Evolutionary conservation across 257 asterid species (phyloP), one percentile per base, ranked within the genome.

Genomic region (Solanum lycopersicoides): DNA sequence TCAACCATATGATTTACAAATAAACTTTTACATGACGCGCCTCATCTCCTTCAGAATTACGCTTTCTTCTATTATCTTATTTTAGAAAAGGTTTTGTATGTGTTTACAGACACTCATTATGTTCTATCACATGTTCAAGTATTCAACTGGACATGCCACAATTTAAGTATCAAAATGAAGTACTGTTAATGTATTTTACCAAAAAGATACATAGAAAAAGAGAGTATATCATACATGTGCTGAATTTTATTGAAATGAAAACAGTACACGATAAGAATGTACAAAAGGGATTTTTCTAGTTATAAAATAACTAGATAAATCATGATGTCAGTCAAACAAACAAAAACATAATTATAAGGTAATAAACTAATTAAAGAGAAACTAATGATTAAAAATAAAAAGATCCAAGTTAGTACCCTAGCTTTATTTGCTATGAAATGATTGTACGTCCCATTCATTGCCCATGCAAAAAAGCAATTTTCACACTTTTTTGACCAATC

Each of bases 401-500:
- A 23, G 86, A 83, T 65, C 85, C 45, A 79, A 87, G 85, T 82
- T 71, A 71, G 87, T 82, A 79, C 79, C 63, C 72, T 39, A 16
- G 34, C 44, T 18, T 42, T 79, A 23, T 82, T 39, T 34, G 34
- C n/a, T 23, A 30, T 42, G 91, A 88, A 91, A 91, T 93, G 92
- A 93, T 92, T 91, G 89, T 89, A 34, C 87, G 89, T 86, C 91
- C 91, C 89, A 86, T 83, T 42, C 44, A 87, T 20, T 80, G 14
- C 69, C 92, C 92, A 91, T 91, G 92, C 91, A 92, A 60, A 92
- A 92, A 91, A 87, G 88, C 87, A 90, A 91, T 86, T 84, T 75
- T 56, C 47, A 23, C 20, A 41, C 35, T 82, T 88, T 90, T 93
- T 94, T 93, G 97, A 93, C 97, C 95, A 92, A 65, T 66, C 92